Conservation (phyloP, 208 protist genomes). For the Crithidia mellificae region DNA sequence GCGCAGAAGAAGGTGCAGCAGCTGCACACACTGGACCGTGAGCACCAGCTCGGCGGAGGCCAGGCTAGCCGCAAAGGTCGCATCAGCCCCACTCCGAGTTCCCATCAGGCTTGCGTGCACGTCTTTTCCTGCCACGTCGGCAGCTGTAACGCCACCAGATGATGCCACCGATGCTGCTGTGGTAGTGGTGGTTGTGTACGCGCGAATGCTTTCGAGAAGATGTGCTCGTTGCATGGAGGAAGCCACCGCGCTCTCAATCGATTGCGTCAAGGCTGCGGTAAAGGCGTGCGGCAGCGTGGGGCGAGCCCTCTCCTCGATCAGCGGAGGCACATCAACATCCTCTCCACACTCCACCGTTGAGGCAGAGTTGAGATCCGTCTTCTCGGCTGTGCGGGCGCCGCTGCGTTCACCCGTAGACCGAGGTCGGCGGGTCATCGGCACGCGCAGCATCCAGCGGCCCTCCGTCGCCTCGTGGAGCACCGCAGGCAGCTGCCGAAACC, state of each 20-base stretch:
- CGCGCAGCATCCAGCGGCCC: slow-evolving; percentile 59
- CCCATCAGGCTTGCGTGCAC: neutral
- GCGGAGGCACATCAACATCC: neutral
- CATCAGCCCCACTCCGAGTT: neutral
- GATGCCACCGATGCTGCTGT: too few relatives aligned
- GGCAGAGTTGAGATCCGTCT: too few relatives aligned
- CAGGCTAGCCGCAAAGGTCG: neutral
- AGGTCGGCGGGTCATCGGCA: too few relatives aligned
- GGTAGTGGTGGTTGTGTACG: neutral
- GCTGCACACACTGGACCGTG: slow-evolving; percentile 58
- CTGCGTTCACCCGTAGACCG: neutral
- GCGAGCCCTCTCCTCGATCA: neutral
- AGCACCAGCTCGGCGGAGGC: slow-evolving; percentile 24
- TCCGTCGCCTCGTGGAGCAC: slow-evolving; percentile 48
- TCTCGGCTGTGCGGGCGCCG: too few relatives aligned
- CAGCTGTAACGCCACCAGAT: neutral
- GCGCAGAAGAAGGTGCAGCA: slow-evolving; percentile 67
- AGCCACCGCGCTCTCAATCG: neutral
- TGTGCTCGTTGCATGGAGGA: slow-evolving; percentile 24
- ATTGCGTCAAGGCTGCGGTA: slow-evolving; percentile 1
- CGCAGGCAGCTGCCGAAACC: slow-evolving; percentile 32
- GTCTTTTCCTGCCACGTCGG: neutral
- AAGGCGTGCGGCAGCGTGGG: slow-evolving; percentile 13
- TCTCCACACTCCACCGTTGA: neutral
- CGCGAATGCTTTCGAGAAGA: neutral